Evolutionary conservation across 164 flowering plant genomes (phyloP).

Genomic region (Magnolia officinalis): DNA sequence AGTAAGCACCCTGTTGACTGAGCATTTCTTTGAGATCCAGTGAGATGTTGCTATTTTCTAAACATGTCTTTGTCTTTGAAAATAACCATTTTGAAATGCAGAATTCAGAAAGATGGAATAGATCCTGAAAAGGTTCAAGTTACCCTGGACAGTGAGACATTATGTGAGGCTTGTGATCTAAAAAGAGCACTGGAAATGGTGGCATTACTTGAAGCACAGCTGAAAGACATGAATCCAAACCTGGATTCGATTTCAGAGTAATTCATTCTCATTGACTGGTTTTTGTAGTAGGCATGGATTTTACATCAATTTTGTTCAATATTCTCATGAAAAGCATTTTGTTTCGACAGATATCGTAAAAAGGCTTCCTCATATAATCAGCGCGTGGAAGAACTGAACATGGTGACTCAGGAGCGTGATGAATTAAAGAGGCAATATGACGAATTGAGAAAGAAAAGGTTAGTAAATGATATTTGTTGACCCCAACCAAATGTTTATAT

Average conservation of each 20-base stretch:
- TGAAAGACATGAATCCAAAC: slow-evolving; percentile 97
- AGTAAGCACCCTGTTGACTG: slow-evolving; percentile 43
- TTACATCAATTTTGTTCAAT: background rate
- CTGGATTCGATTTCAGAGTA: slow-evolving; percentile 98
- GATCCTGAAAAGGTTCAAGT: slow-evolving; percentile 82
- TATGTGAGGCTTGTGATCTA: slow-evolving; percentile 49
- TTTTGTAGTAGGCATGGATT: background rate
- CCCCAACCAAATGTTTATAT: background rate
- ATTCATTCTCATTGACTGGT: slow-evolving; percentile 16
- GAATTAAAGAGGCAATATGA: slow-evolving; percentile 82
- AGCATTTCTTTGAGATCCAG: background rate
- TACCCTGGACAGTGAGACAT: slow-evolving; percentile 44
- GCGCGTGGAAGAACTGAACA: slow-evolving; percentile 78
- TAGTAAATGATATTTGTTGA: slow-evolving; percentile 11
- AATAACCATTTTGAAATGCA: slow-evolving; percentile 18
- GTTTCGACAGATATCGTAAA: slow-evolving; percentile 52
- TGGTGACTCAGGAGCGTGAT: slow-evolving; percentile 85
- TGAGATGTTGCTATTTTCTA: background rate
- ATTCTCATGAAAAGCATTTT: background rate
- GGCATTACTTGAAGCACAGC: slow-evolving; percentile 75
- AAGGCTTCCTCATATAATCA: slow-evolving; percentile 72
- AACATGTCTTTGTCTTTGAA: background rate
- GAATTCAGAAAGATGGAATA: slow-evolving; percentile 84
- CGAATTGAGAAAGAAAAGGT: slow-evolving; percentile 91
- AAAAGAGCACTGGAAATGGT: slow-evolving; percentile 80